Conservation (phyloP, 1,284 basidiomycete genomes). For the Rhodotorula glutinis region DNA sequence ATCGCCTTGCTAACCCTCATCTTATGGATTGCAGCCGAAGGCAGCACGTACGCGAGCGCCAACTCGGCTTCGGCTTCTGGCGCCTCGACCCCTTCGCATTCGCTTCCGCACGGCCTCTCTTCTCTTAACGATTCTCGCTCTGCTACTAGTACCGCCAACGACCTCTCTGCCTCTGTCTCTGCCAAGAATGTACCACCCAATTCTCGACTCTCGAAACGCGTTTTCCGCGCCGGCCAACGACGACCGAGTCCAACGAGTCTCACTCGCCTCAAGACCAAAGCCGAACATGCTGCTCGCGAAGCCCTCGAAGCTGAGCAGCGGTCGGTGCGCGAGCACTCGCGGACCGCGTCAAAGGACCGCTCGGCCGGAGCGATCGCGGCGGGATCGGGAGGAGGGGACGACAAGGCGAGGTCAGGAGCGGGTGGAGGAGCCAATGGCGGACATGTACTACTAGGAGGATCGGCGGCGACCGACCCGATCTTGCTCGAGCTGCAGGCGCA, state of each 20-base stretch:
- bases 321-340: slow-evolving; percentile 1
- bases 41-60: slow-evolving; percentile 2
- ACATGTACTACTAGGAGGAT: neutral
- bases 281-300: slow-evolving; percentile 20
- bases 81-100: slow-evolving; percentile 18
- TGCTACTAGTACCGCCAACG: neutral
- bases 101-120: slow-evolving; percentile 7
- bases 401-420: neutral
- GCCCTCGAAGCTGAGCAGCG: slow-evolving; percentile 20
- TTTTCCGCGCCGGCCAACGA: slow-evolving; percentile 41
- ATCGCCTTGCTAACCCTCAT: slow-evolving; percentile 9
- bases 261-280: slow-evolving; percentile 28
- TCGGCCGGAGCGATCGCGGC: neutral
- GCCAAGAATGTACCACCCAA: slow-evolving; percentile 10
- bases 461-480: slow-evolving; percentile 43
- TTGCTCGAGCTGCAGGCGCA: slow-evolving; percentile 75
- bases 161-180: slow-evolving; percentile 11
- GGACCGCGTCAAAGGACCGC: neutral
- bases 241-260: slow-evolving; percentile 41
- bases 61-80: slow-evolving; percentile 10
- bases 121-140: slow-evolving; percentile 1
- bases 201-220: slow-evolving; percentile 28
- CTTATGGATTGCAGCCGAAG: neutral
- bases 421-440: too few relatives aligned
- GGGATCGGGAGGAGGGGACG: neutral